These are phyloP conservation scores for Boletus reticulatus DNA, from an alignment of 768 basidiomycete species.

Conservation along the genomic window DNA sequence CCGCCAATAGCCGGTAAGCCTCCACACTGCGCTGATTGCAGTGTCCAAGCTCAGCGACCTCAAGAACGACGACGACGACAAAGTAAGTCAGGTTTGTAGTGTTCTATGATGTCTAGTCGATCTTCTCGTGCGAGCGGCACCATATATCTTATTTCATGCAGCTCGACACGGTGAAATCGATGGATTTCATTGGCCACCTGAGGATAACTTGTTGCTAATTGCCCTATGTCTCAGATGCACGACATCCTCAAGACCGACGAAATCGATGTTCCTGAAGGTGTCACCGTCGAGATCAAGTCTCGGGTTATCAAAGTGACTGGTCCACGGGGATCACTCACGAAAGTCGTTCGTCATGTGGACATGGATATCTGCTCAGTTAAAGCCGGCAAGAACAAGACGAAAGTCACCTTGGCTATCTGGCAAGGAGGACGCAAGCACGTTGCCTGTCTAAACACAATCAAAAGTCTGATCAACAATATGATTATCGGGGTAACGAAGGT, in stretches of 20 bases:
- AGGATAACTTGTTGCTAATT: conserved; percentile 34
- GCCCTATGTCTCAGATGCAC: conserved; percentile 62
- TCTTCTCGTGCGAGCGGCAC: not conserved
- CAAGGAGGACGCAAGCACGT: conserved; percentile 98
- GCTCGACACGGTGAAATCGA: conserved; percentile 7
- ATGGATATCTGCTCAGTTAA: conserved; percentile 90
- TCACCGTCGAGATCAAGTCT: conserved; percentile 86
- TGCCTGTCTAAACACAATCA: conserved; percentile 95
- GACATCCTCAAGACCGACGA: conserved; percentile 94
- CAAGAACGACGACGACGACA: conserved; percentile 26
- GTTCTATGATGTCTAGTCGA: not conserved
- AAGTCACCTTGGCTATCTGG: conserved; percentile 94
- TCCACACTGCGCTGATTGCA: conserved; percentile 1
- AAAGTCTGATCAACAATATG: conserved; percentile 96
- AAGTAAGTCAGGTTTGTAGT: conserved; percentile 23
- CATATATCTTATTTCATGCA: conserved; percentile 2
- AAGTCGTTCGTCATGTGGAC: conserved; percentile 89
- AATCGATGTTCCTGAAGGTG: conserved; percentile 81
- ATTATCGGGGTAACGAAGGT: conserved; percentile 96
- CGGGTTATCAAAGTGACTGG: conserved; percentile 90
- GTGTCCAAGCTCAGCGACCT: conserved; percentile 18
- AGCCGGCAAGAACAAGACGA: conserved; percentile 59
- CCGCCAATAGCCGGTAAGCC: conserved; percentile 25
- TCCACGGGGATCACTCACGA: conserved; percentile 88
- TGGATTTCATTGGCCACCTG: conserved; percentile 38